Percentiles rank a stretch among this genome's conserved stretches.
These are phyloP conservation scores for Calocybe cyanea DNA, from an alignment of 768 basidiomycete species.

Conservation along the genomic window DNA sequence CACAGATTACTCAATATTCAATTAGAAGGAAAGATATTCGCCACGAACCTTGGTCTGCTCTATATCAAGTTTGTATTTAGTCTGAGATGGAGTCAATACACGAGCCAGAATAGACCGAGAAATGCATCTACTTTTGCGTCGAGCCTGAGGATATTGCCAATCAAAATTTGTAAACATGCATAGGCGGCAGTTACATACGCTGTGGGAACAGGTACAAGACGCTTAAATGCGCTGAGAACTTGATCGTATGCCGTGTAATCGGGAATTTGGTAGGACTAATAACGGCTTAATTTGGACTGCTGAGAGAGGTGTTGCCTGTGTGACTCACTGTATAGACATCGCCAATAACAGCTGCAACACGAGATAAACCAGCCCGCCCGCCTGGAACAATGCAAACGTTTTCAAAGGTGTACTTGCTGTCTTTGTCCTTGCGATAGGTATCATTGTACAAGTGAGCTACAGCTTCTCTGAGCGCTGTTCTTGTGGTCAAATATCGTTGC, in stretches of 20 bases:
- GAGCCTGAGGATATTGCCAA: constrained; percentile 17
- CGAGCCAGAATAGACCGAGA: not conserved
- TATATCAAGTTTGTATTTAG: constrained; percentile 74
- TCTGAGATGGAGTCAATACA: constrained; percentile 26
- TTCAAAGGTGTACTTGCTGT: constrained; percentile 84
- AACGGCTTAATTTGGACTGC: constrained; percentile 3
- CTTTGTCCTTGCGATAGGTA: constrained; percentile 78
- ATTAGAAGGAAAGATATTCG: constrained; percentile 3
- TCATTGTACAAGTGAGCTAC: constrained; percentile 89
- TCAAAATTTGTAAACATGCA: constrained; percentile 21
- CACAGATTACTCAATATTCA: constrained; percentile 26
- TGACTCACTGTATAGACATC: constrained; percentile 75
- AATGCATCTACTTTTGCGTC: constrained; percentile 27
- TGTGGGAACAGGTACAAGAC: constrained; percentile 88
- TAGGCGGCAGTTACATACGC: constrained; percentile 47
- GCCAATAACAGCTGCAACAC: constrained; percentile 88
- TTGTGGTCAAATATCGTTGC: not conserved
- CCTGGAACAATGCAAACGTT: constrained; percentile 96
- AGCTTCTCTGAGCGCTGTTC: constrained; percentile 75
- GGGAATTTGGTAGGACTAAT: constrained; percentile 82
- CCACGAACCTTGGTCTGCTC: constrained; percentile 63
- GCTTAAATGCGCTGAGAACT: constrained; percentile 79
- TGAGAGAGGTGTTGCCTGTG: not conserved
- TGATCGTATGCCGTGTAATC: constrained; percentile 91
- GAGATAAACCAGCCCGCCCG: constrained; percentile 84